Evolutionary conservation across 2,329 filamentous ascomycete species (phyloP).

Genomic region (Colletotrichum sojae): DNA sequence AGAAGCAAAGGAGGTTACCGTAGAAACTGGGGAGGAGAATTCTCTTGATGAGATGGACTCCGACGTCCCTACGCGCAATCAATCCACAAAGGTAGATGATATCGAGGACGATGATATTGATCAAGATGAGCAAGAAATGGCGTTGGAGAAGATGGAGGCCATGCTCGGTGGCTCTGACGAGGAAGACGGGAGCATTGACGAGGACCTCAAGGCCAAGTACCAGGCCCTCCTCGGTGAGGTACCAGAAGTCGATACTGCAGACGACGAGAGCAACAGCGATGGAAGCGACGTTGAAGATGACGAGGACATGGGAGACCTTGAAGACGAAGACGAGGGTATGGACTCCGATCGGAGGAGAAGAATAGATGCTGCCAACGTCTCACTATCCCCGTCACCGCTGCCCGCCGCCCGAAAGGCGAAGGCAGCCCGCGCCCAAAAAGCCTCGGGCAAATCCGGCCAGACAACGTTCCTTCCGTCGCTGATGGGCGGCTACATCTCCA

Average conservation of each 20-base stretch:
- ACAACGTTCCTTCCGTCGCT: slow-evolving; percentile 82
- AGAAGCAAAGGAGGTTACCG: slow-evolving; percentile 41
- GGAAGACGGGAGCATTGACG: slow-evolving; percentile 55
- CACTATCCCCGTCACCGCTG: slow-evolving; percentile 49
- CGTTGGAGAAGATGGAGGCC: slow-evolving; percentile 60
- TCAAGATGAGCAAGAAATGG: slow-evolving; percentile 54
- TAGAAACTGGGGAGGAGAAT: slow-evolving; percentile 46
- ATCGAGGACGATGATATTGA: slow-evolving; percentile 45
- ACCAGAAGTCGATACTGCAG: slow-evolving; percentile 55
- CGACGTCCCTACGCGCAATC: slow-evolving; percentile 37
- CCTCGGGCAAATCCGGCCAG: slow-evolving; percentile 45
- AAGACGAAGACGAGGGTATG: slow-evolving; percentile 46
- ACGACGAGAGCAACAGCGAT: slow-evolving; percentile 52
- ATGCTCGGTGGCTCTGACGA: slow-evolving; percentile 62
- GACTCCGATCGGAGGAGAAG: slow-evolving; percentile 45
- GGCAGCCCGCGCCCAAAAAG: slow-evolving; percentile 44
- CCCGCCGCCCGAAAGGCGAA: slow-evolving; percentile 50
- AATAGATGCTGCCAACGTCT: slow-evolving; percentile 44
- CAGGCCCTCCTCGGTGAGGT: slow-evolving; percentile 61
- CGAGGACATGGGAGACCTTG: slow-evolving; percentile 52
- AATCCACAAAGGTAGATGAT: slow-evolving; percentile 9
- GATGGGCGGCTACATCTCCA: slow-evolving; percentile 85
- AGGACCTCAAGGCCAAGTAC: slow-evolving; percentile 59
- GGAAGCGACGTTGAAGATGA: slow-evolving; percentile 42
- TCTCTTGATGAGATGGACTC: slow-evolving; percentile 44